Base-by-base conservation (phyloP, 2,329 filamentous ascomycete genomes). In the Drechmeria coniospora region DNA sequence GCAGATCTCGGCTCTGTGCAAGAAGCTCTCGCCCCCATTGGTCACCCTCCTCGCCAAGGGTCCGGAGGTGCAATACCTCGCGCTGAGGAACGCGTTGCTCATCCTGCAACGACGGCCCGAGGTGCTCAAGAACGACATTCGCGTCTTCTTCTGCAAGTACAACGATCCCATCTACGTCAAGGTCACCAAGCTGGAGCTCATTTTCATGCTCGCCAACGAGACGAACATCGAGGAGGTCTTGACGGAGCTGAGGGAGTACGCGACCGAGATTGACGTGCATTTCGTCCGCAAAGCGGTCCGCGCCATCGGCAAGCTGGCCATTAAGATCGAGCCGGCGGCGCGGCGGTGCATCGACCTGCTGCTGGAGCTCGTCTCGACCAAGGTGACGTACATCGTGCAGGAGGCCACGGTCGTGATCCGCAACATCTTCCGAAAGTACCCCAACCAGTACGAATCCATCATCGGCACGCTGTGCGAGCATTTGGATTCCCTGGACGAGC, bases 91-190 rank as follows among this genome's bases (percentile, higher is more conserved):
- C 48, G 90, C 90, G 0, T 66, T 98, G 2, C 64, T 98, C 10
- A 98, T 98, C 40, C 61, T 98, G 28, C 90, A 98, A 51, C 69
- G 87, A 42, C 69, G 87, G 31, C 90, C 90, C 0, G 90, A 95
- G 45, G 87, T 98, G 7, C 57, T 98, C 29, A 74, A 84, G 37
- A 95, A 94, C 53, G 90, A 98, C 52, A 95, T 98, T 36, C 74
- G 90, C 25, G 90, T 98, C 18, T 98, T 98, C 59, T 98, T 98
- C 57, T 98, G 90, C 73, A 98, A 98, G 64, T 98, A 98, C 57
- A 98, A 98, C 51, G 90, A 98, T 47, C 90, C 90, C 0, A 98
- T 98, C 38, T 98, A 95, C 51, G 90, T 98, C 57, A 98, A 98
- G 55, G 90, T 98, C 28, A 98, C 90, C 11, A 98, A 98, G 56